These are phyloP conservation scores for Cryphonectria carpinicola DNA, from an alignment of 2,329 filamentous ascomycete genomes.

Conservation along the genomic window DNA sequence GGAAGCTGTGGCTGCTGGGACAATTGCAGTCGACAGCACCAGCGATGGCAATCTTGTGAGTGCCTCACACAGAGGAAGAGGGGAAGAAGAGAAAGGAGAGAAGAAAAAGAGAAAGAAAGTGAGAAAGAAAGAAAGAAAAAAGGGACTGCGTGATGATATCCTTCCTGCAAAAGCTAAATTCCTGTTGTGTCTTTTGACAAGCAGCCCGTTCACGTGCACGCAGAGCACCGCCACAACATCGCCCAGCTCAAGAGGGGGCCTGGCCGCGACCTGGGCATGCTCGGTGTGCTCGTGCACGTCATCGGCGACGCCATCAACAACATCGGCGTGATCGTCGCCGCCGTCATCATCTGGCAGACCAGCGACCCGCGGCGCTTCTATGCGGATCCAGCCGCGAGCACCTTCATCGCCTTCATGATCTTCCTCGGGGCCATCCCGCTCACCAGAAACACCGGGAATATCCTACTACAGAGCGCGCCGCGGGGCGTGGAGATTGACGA, in stretches of 20 bases:
- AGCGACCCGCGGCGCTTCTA: conserved; percentile 65
- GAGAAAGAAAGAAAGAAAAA: not conserved
- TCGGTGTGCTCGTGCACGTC: conserved; percentile 72
- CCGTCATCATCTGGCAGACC: conserved; percentile 69
- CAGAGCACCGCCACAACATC: conserved; percentile 53
- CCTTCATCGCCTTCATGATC: conserved; percentile 76
- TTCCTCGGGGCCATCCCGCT: conserved; percentile 66
- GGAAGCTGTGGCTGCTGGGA: not conserved
- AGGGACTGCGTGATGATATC: not conserved
- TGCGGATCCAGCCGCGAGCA: conserved; percentile 70
- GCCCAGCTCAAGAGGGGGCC: conserved; percentile 37
- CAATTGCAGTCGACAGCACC: not conserved
- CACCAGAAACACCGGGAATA: conserved; percentile 63
- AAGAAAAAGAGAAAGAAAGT: not conserved
- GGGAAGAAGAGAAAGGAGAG: not conserved
- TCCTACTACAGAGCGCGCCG: conserved; percentile 71
- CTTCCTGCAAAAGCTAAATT: not conserved
- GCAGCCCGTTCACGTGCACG: conserved; percentile 44
- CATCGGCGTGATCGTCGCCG: conserved; percentile 72
- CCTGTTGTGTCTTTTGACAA: not conserved
- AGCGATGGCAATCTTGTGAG: conserved; percentile 10
- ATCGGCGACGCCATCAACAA: conserved; percentile 77
- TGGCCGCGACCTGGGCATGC: conserved; percentile 68
- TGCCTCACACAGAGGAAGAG: not conserved
- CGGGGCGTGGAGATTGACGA: conserved; percentile 62